A percentile compares a stretch with the other conserved stretches of the same genome.
These are phyloP conservation scores for Nothopassalora personata DNA, from an alignment of 2,329 filamentous ascomycete genomes.

Conservation along the genomic window DNA sequence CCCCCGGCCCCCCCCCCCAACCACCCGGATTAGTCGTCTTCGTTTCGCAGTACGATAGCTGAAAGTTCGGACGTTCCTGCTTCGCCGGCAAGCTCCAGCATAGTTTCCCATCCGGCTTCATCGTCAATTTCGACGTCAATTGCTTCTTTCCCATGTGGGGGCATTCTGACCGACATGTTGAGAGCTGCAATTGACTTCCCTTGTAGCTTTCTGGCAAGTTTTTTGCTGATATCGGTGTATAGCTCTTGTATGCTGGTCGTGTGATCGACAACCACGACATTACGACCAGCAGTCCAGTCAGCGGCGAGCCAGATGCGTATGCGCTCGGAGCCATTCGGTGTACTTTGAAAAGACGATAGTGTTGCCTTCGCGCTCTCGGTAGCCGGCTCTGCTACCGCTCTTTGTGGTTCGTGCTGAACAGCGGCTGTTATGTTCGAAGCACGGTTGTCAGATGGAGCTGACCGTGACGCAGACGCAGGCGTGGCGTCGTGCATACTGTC, in stretches of 20 bases:
- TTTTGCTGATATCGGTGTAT: neutral
- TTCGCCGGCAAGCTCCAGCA: neutral
- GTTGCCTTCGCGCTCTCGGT: neutral
- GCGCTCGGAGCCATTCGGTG: neutral
- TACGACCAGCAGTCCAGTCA: neutral
- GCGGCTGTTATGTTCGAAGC: neutral
- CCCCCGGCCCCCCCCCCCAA: neutral
- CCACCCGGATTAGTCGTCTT: neutral
- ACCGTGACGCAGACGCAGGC: neutral
- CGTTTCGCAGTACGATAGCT: neutral
- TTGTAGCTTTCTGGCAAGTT: neutral
- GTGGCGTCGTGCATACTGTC: neutral
- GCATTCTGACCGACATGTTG: neutral
- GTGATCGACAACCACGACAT: conserved; percentile 1
- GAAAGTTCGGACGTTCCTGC: neutral
- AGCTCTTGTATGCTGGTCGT: neutral
- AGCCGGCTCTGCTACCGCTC: neutral
- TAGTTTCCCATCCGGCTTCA: conserved; percentile 4
- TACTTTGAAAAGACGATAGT: neutral
- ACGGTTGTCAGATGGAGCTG: neutral
- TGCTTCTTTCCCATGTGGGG: neutral
- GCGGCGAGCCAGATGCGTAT: neutral
- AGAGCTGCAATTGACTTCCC: neutral
- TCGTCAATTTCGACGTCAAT: conserved; percentile 7
- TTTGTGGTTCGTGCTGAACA: neutral